A percentile compares a stretch with the other conserved stretches of the same genome.
Conservation (phyloP, 305 asterid species). For the Solanum chacoense region DNA sequence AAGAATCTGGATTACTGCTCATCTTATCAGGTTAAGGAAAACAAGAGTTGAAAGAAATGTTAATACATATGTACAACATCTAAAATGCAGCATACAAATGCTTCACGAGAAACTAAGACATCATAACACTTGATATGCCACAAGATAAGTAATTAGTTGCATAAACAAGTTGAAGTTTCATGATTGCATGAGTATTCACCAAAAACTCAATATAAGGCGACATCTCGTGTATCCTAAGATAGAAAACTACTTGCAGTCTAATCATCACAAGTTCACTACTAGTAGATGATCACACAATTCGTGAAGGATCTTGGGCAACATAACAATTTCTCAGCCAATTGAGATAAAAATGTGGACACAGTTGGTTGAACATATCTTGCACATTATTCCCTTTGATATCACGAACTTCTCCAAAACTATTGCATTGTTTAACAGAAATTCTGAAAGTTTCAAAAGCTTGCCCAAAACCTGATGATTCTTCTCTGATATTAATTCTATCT, state of each 20-base stretch:
- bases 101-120: background rate
- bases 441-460: background rate
- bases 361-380: background rate
- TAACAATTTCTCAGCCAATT: background rate
- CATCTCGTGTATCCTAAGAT: too few species aligned
- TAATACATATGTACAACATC: background rate
- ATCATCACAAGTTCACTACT: too few species aligned
- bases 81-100: background rate
- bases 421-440: background rate
- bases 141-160: too few species aligned
- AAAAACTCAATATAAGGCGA: too few species aligned
- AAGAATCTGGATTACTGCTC: background rate
- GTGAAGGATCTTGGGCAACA: background rate
- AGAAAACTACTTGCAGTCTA: too few species aligned
- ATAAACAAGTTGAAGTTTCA: too few species aligned
- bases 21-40: background rate
- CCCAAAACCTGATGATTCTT: background rate
- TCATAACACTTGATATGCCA: background rate
- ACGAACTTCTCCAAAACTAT: background rate
- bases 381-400: background rate
- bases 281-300: too few species aligned
- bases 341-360: background rate
- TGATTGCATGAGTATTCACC: too few species aligned
- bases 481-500: too few species aligned
- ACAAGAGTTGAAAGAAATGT: background rate